phyloP scores from a whole-genome alignment of 768 basidiomycete genomes.

The Pleurotus citrinopileatus region DNA sequence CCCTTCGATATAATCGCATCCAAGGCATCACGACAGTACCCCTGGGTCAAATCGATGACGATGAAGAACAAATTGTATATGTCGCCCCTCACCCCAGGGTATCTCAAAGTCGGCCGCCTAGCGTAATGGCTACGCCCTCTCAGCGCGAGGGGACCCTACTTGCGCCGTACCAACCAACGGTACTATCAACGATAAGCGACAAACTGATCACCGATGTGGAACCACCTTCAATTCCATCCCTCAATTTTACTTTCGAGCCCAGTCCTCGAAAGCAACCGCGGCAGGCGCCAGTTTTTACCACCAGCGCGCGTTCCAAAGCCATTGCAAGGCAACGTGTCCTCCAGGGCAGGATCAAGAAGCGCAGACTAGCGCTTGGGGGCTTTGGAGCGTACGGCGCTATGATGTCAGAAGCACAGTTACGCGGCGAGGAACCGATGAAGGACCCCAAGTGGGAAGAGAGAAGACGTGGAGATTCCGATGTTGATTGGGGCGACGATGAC shows the following conservation, averaged over 20 bases:
- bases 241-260: slow-evolving; percentile 19
- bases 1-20: not conserved
- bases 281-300: slow-evolving; percentile 28
- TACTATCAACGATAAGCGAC: slow-evolving; percentile 18
- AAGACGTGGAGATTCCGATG: slow-evolving; percentile 62
- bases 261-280: slow-evolving; percentile 9
- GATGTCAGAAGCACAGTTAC: slow-evolving; percentile 50
- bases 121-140: slow-evolving; percentile 5
- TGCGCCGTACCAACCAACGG: not conserved
- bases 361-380: slow-evolving; percentile 21
- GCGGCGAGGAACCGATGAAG: slow-evolving; percentile 28
- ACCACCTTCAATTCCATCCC: slow-evolving; percentile 14
- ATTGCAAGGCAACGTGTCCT: slow-evolving; percentile 20
- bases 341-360: slow-evolving; percentile 20
- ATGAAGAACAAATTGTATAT: slow-evolving; percentile 74
- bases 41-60: slow-evolving; percentile 18
- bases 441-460: slow-evolving; percentile 46
- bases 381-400: slow-evolving; percentile 56
- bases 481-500: slow-evolving; percentile 60
- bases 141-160: slow-evolving; percentile 10
- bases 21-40: slow-evolving; percentile 1
- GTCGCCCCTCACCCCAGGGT: slow-evolving; percentile 69
- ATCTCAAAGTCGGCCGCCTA: slow-evolving; percentile 12
- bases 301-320: slow-evolving; percentile 20
- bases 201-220: not conserved